Evolutionary conservation across 2,329 filamentous ascomycete species (phyloP), one percentile per base, ranked within the genome.

Genomic region (Sarocladiaceae sp.): DNA sequence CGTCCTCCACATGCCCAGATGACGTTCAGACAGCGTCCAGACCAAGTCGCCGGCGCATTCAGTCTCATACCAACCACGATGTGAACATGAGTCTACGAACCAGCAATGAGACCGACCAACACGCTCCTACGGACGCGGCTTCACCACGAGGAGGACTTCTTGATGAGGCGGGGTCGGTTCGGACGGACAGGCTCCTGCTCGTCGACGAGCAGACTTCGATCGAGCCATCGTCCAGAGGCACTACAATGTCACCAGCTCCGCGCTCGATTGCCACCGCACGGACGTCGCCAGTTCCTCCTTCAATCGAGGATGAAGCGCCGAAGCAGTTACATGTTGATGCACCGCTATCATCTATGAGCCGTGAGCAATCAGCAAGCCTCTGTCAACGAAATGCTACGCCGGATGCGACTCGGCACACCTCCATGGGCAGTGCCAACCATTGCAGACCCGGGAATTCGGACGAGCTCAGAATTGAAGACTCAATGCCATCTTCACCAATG

Each of bases 1-100:
- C 54, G 45, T 66, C 68, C 51, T 65, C 65, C 35, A 66, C 66
- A 51, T 72, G 68, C 46, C 68, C 68, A 47, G 68, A 72, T 46
- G 65, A 70, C 20, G 54, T 61, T 12, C 63, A 32, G 23, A 6
- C 40, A 56, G 41, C 52, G 55, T 45, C 55, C 43, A 27, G 37
- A 24, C 37, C 19, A 13, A 27, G n/a, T 16, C 24, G 37, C 7
- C 37, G 23, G n/a, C 23, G 29, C 29, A 21, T 24, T 11, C 23
- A 3, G 12, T 5, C 23, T 19, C 9, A n/a, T 9, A 7, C 26
- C 10, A 27, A 29, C 19, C 37, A 41, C 23, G 24, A 41, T 41
- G 37, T 27, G 6, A 18, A 29, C 13, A 27, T 29, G 37, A 41
- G 29, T 29, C 10, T 29, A 13, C 23, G 29, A 18, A 5, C 24